Evolutionary conservation across 768 basidiomycete species (phyloP).

Genomic region (Kwoniella dejecticola): DNA sequence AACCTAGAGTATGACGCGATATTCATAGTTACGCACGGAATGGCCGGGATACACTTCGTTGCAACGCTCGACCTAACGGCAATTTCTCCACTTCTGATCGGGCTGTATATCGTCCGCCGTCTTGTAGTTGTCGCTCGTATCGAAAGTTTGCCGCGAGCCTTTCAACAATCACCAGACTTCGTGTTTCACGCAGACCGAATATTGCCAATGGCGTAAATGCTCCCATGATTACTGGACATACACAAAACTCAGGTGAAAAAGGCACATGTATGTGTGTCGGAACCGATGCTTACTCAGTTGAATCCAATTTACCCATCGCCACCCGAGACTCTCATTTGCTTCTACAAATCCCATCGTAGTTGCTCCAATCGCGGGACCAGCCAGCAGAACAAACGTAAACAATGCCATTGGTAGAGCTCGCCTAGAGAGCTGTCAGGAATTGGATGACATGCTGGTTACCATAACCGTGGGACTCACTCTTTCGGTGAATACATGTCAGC

Average conservation of each 20-base stretch:
- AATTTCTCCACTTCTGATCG: conserved; percentile 42
- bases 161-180: conserved; percentile 68
- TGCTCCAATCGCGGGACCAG: conserved; percentile 67
- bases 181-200: conserved; percentile 70
- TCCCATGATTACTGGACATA: conserved; percentile 61
- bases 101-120: conserved; percentile 42
- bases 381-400: conserved; percentile 66
- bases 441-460: too few species aligned
- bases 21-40: conserved; percentile 61
- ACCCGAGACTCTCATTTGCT: conserved; percentile 62
- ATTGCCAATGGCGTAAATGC: conserved; percentile 61
- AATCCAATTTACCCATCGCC: conserved; percentile 86
- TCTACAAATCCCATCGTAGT: conserved; percentile 65
- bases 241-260: neutral
- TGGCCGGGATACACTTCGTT: conserved; percentile 70
- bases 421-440: conserved; percentile 53
- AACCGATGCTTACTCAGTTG: conserved; percentile 63
- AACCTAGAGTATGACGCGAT: too few species aligned
- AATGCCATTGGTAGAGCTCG: conserved; percentile 77
- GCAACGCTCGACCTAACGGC: conserved; percentile 61
- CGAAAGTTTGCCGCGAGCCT: conserved; percentile 67
- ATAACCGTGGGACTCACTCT: conserved; percentile 1
- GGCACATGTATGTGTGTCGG: too few species aligned
- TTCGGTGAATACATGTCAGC: conserved; percentile 52
- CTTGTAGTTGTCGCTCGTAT: conserved; percentile 65